Base-by-base conservation (phyloP, 1,284 basidiomycete species). In the Neolentinus lepideus region DNA sequence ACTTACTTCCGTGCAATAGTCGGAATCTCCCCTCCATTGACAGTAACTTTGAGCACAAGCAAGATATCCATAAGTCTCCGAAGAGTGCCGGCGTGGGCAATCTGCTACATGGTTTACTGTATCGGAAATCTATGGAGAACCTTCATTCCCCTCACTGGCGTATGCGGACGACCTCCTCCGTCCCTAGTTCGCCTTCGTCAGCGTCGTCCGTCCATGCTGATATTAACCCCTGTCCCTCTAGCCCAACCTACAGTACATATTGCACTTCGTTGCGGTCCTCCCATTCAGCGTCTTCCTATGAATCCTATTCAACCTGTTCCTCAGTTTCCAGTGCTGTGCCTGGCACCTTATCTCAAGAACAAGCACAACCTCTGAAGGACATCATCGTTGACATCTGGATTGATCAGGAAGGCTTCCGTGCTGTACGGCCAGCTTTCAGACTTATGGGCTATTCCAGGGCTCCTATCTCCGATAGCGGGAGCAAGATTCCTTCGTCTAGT, bases 391-490 rank as follows among this genome's bases (percentile, higher is more conserved):
- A 88, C 57, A 69, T 92, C 27, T 78, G 83, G 68, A 83, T 92
- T 29, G 90, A 92, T 63, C 90, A 92, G 67, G 90, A 92, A 69
- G 84, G 86, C 6, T 88, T 87, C 61, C 80, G 88, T 26, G 75
- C 78, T 11, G 74, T 84, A 16, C 71, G 74, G 22, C 80, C 84
- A 19, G 68, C 72, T 11, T 84, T 90, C 70, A 75, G 72, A 56
- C 78, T 84, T 50, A 71, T 73, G n/a, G 80, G 80, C 52, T 79
- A 78, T 58, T 72, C 73, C 21, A 50, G 62, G 36, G 57, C 11
- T 14, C 51, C 33, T 31, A 9, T 9, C 16, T 16, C 33, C 9
- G 33, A 16, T 35, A 35, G 33, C 33, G 9, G 33, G 33, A 35
- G 16, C 16, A 16, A 9, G 16, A n/a, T n/a, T 16, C 22, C 51